phyloP scores from a whole-genome alignment of 2,329 filamentous ascomycete genomes.

The Phyllosticta citrichinensis region DNA sequence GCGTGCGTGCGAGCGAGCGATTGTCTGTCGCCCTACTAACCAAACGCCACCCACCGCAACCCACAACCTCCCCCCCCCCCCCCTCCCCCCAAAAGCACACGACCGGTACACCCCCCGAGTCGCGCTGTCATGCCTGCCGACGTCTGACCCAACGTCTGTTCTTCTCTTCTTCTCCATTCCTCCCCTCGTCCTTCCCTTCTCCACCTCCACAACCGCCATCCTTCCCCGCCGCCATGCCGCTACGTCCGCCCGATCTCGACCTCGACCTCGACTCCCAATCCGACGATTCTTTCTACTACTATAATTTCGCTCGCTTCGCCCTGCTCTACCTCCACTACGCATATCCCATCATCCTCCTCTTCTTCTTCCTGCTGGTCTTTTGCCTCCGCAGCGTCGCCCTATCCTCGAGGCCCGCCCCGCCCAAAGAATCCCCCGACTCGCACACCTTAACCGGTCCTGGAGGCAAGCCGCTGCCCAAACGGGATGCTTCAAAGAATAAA shows the following conservation, averaged over 20 bases:
- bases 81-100: conserved; percentile 2
- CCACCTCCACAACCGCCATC: conserved; percentile 12
- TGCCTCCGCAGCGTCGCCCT: conserved; percentile 49
- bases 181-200: conserved; percentile 3
- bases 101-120: conserved; percentile 3
- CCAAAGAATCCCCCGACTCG: neutral
- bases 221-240: conserved; percentile 8
- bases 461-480: conserved; percentile 74
- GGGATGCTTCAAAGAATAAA: conserved; percentile 32
- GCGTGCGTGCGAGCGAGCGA: neutral
- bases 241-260: conserved; percentile 1
- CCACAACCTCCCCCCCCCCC: neutral
- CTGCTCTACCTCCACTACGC: conserved; percentile 40
- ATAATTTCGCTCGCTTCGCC: conserved; percentile 16
- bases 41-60: conserved; percentile 1
- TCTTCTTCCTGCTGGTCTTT: conserved; percentile 55
- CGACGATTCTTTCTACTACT: conserved; percentile 4
- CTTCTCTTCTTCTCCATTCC: conserved; percentile 7
- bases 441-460: conserved; percentile 54
- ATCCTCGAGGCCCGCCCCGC: conserved; percentile 29
- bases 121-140: conserved; percentile 9
- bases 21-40: conserved; percentile 9
- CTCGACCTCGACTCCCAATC: conserved; percentile 1
- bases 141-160: neutral
- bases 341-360: conserved; percentile 54